These are phyloP conservation scores for Colletotrichum costaricense DNA, from an alignment of 2,329 filamentous ascomycete species.

Conservation along the genomic window DNA sequence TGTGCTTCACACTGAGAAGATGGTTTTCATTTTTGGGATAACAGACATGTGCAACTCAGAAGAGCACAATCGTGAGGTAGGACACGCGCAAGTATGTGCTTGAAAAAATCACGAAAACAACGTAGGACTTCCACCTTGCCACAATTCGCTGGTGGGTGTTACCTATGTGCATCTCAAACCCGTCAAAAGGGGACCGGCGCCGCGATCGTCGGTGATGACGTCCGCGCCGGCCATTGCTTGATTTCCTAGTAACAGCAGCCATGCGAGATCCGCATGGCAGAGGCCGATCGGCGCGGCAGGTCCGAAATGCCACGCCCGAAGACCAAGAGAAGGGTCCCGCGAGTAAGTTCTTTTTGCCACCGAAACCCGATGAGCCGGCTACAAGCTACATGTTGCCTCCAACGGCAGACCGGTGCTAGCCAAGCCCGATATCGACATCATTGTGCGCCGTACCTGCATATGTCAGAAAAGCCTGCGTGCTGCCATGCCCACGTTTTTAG, in stretches of 20 bases:
- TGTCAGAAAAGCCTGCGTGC: background rate
- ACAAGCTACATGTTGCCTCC: too few relatives aligned
- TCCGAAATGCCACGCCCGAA: background rate
- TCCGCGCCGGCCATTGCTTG: background rate
- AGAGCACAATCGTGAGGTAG: background rate
- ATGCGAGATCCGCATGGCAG: background rate
- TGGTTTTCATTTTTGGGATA: background rate
- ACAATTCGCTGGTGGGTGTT: too few relatives aligned
- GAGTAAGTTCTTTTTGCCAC: background rate
- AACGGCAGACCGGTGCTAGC: background rate
- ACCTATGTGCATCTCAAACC: background rate
- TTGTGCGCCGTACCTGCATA: conserved; percentile 31
- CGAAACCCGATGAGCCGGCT: background rate
- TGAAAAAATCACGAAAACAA: background rate
- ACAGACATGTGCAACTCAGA: background rate
- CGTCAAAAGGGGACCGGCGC: background rate
- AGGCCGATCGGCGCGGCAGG: background rate
- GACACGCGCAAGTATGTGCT: background rate
- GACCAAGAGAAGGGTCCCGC: background rate
- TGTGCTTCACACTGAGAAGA: background rate
- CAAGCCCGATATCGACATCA: conserved; percentile 4
- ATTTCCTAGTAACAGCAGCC: background rate
- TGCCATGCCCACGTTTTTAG: too few relatives aligned
- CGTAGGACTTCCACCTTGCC: background rate
- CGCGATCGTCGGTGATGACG: background rate